These are phyloP conservation scores for Sequoiadendron giganteum DNA, from an alignment of 75 land plant species.

Conservation along the genomic window DNA sequence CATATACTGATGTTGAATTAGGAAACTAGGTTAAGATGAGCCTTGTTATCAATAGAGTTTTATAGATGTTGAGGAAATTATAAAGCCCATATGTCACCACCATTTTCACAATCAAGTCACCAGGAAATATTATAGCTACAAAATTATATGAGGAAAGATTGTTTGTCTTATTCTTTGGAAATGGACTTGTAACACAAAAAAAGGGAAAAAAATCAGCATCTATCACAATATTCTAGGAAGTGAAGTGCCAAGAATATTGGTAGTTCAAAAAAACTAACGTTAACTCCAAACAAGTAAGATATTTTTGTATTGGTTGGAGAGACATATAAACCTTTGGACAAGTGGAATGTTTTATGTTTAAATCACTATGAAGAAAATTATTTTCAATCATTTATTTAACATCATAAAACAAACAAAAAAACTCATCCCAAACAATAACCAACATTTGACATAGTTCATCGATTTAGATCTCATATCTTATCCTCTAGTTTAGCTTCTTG, in stretches of 20 bases:
- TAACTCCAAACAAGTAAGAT: no score
- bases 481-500: no score
- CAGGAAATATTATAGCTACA: constrained; percentile 87
- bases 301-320: not conserved
- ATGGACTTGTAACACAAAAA: not conserved
- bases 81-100: constrained; percentile 80
- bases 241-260: no score
- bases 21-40: constrained; percentile 97
- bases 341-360: not conserved
- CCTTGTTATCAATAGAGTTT: constrained; percentile 73
- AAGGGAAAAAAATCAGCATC: not conserved
- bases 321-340: not conserved
- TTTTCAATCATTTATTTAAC: no score
- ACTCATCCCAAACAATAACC: no score
- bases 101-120: constrained; percentile 82
- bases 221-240: no score
- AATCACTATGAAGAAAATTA: no score
- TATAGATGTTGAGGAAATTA: constrained; percentile 87
- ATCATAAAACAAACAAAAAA: no score
- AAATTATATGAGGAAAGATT: constrained; percentile 39
- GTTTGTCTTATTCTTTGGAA: not conserved
- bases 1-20: constrained; percentile 78
- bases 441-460: no score
- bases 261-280: no score
- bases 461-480: no score